Conservation (phyloP, 2,329 filamentous ascomycete genomes). For the Colletotrichum viniferum region DNA sequence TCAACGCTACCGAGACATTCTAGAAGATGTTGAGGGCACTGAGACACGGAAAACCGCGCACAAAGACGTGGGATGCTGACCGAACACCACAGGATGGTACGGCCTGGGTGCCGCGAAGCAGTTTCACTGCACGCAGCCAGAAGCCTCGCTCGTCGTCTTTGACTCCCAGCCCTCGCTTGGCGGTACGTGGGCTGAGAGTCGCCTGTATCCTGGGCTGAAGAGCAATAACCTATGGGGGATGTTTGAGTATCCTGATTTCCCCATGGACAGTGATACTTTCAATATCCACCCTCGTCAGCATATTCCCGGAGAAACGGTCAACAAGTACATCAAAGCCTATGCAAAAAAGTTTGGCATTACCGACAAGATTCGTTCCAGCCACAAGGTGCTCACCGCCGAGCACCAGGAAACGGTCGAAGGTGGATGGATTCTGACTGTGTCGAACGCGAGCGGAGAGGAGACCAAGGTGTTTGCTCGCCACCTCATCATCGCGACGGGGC, state of each 20-base stretch:
- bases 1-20: background rate
- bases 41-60: background rate
- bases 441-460: constrained; percentile 1
- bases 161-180: constrained; percentile 64
- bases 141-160: constrained; percentile 59
- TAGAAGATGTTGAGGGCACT: background rate
- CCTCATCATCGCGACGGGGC: constrained; percentile 60
- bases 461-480: constrained; percentile 42
- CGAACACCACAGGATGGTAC: constrained; percentile 43
- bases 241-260: constrained; percentile 76
- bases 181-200: constrained; percentile 71
- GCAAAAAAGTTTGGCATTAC: constrained; percentile 46
- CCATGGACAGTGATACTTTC: constrained; percentile 64
- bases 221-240: constrained; percentile 77
- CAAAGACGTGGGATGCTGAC: background rate
- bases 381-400: constrained; percentile 47
- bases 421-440: constrained; percentile 46
- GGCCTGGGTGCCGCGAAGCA: constrained; percentile 67
- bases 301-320: constrained; percentile 50
- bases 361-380: constrained; percentile 41
- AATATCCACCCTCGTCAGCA: constrained; percentile 48
- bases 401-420: constrained; percentile 34
- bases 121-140: constrained; percentile 62
- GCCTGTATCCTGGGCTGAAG: constrained; percentile 71
- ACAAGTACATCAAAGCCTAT: constrained; percentile 51